Conservation (phyloP, 2,329 filamentous ascomycete species). For the Leptographium galeiforme region DNA sequence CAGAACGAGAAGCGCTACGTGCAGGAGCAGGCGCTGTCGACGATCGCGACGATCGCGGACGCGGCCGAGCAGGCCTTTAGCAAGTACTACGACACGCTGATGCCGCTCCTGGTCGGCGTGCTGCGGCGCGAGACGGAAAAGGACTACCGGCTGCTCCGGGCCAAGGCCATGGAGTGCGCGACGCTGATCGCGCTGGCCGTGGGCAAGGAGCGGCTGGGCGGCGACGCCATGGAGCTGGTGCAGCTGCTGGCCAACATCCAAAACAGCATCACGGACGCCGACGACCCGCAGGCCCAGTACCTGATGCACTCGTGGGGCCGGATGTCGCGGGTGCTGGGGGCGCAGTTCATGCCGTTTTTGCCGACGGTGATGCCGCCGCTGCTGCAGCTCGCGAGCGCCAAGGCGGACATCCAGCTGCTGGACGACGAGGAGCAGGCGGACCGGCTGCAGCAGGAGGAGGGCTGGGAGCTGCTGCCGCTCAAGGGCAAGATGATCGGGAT, state of each 20-base stretch:
- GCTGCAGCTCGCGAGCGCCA: slow-evolving; percentile 79
- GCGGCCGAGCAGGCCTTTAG: slow-evolving; percentile 89
- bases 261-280: slow-evolving; percentile 70
- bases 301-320: slow-evolving; percentile 98
- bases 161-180: slow-evolving; percentile 98
- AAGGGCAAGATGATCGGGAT: slow-evolving; percentile 98
- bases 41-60: slow-evolving; percentile 97
- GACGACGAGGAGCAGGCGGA: slow-evolving; percentile 93
- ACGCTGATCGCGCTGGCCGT: slow-evolving; percentile 92
- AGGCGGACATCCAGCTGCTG: slow-evolving; percentile 91
- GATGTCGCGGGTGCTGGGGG: slow-evolving; percentile 89
- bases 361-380: slow-evolving; percentile 89
- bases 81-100: slow-evolving; percentile 90
- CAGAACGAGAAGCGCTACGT: slow-evolving; percentile 91
- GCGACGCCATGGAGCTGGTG: slow-evolving; percentile 76
- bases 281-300: slow-evolving; percentile 94
- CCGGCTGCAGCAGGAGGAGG: slow-evolving; percentile 84
- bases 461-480: slow-evolving; percentile 92
- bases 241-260: slow-evolving; percentile 82
- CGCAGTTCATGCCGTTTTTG: slow-evolving; percentile 86
- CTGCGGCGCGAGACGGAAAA: slow-evolving; percentile 83
- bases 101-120: slow-evolving; percentile 88
- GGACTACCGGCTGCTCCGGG: slow-evolving; percentile 78
- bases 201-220: slow-evolving; percentile 80
- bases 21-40: slow-evolving; percentile 93